Evolutionary conservation across 2,329 filamentous ascomycete species (phyloP), one percentile per base, ranked within the genome.

Genomic region (Sphaerostilbella broomeana): DNA sequence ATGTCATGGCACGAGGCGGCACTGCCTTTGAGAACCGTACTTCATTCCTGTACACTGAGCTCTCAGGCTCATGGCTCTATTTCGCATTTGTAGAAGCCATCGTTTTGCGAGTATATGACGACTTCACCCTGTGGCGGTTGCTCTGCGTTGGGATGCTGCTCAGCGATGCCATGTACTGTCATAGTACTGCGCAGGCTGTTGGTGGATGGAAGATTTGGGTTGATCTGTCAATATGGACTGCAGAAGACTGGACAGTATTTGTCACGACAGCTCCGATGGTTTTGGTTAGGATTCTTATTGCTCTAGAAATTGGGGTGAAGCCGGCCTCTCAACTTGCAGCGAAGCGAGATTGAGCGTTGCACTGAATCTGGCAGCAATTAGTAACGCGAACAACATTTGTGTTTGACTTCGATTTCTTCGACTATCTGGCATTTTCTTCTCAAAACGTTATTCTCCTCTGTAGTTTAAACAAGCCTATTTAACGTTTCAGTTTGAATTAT

Each of bases 71-170:
- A 22, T 45, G 48, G 57, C 50, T 64, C 12, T 52, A 56, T 46
- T 61, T 65, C 41, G 61, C 61, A 37, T 62, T 64, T 47, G 52
- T 56, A 47, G 55, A 60, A 45, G 59, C 54, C 24, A 52, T 65
- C 11, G 52, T 64, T 13, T 47, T 65, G 47, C 53, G 57, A 4
- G 21, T 51, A 20, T 56, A 50, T 12, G 55, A 57, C 28, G 60
- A 64, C 42, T 38, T 52, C 7, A 44, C 51, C 1, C 48, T 64
- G 16, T 66, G 62, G 62, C 50, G 55, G 17, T 28, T 59, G 25
- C 40, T 63, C 35, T 62, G 56, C 41, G 44, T 45, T 13, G 59
- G 58, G 9, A 63, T 63, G 58, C 49, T 64, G 20, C 44, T 62
- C n/a, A 61, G 57, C 40, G 61, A 64, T 44, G 40, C 43, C 2